A percentile compares a stretch with the other conserved stretches of the same genome.
Evolutionary conservation across 164 flowering plant species (phyloP).

Genomic region (Protea cynaroides): DNA sequence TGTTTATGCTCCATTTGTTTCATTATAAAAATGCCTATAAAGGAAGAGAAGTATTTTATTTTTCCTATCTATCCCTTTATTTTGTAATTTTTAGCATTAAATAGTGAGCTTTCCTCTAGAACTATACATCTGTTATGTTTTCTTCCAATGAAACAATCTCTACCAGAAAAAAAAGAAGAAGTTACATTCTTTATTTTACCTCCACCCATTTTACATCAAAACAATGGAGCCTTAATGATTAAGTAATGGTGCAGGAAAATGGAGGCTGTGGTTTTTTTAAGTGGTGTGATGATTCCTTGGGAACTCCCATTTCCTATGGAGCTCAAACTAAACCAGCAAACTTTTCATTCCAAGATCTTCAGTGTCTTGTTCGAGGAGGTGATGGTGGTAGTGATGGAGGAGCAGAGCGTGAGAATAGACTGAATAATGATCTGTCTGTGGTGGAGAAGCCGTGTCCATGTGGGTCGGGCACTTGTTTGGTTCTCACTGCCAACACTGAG

Average conservation of each 20-base stretch:
- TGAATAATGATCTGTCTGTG: slow-evolving; percentile 3
- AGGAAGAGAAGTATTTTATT: no score
- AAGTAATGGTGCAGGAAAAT: slow-evolving; percentile 32
- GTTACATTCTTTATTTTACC: no score
- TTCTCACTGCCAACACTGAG: slow-evolving; percentile 40
- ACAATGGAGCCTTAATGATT: not conserved
- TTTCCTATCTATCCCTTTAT: no score
- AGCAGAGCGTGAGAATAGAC: not conserved
- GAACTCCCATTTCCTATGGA: slow-evolving; percentile 6
- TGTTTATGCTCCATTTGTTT: no score
- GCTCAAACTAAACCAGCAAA: slow-evolving; percentile 7
- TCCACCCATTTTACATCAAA: no score
- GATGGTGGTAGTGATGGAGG: slow-evolving; percentile 1
- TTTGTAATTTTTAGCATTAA: no score
- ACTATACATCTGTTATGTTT: no score
- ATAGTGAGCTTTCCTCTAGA: no score
- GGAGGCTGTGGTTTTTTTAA: slow-evolving; percentile 57
- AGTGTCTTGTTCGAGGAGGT: no score
- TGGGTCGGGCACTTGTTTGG: slow-evolving; percentile 28
- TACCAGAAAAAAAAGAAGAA: no score
- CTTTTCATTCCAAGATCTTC: slow-evolving; percentile 25
- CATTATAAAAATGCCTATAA: no score
- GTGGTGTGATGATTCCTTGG: slow-evolving; percentile 37
- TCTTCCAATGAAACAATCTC: no score
- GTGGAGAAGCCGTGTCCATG: slow-evolving; percentile 37